Evolutionary conservation across 805 yeast species (phyloP).

Genomic region (Saccharomycopsis fermentans): DNA sequence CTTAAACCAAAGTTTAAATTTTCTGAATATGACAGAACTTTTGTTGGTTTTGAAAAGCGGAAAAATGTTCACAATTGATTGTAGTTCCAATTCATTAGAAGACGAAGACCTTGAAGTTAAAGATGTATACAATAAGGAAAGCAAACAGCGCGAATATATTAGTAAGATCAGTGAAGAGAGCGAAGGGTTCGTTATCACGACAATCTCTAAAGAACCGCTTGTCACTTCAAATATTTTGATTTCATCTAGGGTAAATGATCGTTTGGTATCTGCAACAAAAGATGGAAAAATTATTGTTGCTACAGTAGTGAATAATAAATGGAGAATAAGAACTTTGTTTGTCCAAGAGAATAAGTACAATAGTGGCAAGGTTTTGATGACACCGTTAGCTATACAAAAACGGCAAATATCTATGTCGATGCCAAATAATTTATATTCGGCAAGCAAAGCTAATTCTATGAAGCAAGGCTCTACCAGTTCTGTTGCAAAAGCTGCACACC

Average conservation of each 20-base stretch:
- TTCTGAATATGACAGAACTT: constrained; percentile 29
- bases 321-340: constrained; percentile 47
- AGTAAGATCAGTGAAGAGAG: neutral
- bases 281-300: constrained; percentile 48
- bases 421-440: neutral
- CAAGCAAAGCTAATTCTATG: neutral
- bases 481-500: neutral
- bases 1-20: neutral
- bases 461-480: neutral
- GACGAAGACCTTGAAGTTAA: neutral
- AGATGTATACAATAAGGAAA: neutral
- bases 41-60: constrained; percentile 46
- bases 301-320: constrained; percentile 52
- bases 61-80: constrained; percentile 36
- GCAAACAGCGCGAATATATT: neutral
- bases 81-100: constrained; percentile 30
- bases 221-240: constrained; percentile 44
- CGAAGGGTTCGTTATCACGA: constrained; percentile 21
- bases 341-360: constrained; percentile 40
- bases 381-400: constrained; percentile 29
- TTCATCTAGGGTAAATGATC: constrained; percentile 68
- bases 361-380: constrained; percentile 29
- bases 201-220: constrained; percentile 27
- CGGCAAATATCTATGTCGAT: constrained; percentile 18
- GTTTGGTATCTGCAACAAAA: constrained; percentile 46